Evolutionary conservation across 106 monocot genomes (phyloP).

Genomic region (Acorus gramineus): DNA sequence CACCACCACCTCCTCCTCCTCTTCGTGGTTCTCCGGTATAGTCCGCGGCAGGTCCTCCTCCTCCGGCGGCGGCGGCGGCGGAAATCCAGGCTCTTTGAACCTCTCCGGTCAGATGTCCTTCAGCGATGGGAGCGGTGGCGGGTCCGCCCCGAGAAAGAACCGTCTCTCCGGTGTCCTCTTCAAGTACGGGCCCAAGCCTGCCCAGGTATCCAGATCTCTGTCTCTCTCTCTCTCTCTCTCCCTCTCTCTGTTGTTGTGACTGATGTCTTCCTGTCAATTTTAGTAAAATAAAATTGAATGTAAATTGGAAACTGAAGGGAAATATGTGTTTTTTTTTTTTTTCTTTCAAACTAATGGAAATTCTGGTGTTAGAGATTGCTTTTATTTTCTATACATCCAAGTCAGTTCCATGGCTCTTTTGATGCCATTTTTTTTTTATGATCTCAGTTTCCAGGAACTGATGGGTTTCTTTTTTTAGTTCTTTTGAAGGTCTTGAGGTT

Average conservation of each 20-base stretch:
- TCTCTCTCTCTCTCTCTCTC: no score
- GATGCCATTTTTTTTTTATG: background rate
- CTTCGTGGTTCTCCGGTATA: slow-evolving; percentile 47
- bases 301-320: no score
- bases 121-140: slow-evolving; percentile 3
- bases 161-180: slow-evolving; percentile 43
- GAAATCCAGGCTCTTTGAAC: no score
- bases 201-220: slow-evolving; percentile 23
- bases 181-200: slow-evolving; percentile 56
- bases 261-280: no score
- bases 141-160: slow-evolving; percentile 19
- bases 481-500: background rate
- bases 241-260: no score
- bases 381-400: no score
- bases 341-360: no score
- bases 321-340: no score
- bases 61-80: background rate
- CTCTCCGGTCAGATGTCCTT: background rate
- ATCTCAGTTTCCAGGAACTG: background rate
- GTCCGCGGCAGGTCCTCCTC: slow-evolving; percentile 20
- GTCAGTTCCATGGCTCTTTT: background rate
- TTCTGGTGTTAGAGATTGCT: no score
- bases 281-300: no score
- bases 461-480: background rate
- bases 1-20: slow-evolving; percentile 12